Base-by-base conservation (phyloP, 805 yeast genomes). In the Ogataea pignaliae region DNA sequence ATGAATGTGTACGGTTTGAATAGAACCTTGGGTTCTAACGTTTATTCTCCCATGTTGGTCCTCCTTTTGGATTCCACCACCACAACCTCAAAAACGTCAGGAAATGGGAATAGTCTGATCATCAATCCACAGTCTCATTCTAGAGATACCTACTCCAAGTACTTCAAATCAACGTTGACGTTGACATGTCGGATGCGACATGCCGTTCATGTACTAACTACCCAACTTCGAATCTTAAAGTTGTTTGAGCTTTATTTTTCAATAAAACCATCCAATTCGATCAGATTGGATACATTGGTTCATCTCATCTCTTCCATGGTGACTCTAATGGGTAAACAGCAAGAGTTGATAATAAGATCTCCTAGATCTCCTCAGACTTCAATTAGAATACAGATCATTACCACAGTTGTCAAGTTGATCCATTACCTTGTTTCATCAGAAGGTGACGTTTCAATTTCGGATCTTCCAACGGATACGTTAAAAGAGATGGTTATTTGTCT, bases 1-100 rank as follows among this genome's bases (percentile, higher is more conserved):
- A 70, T 75, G 52, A 63, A 69, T 52, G 64, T 78, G 37, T 75
- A 65, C 51, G 85, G 87, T 0, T 60, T 82, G 38, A 81, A 78
- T 55, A 56, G 83, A 45, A 48, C 69, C 3, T 42, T 78, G 29
- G 87, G 87, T 0, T 75, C 76, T 50, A 78, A 76, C 46, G 43
- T 49, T 1, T 77, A 74, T 52, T 62, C 69, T 28, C 49, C 47
- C 11, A 65, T 75, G 15, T 53, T 81, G 30, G 72, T 72, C 16
- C 57, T 65, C 28, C 56, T 76, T 3, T 62, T 77, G 4, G 26
- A 21, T 21, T 21, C 26, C 26, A 5, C 26, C 7, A 5, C 26
- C 7, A 21, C 26, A 21, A 21, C 26, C 7, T 4, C 26, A 4
- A 21, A 21, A 5, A n/a, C n/a, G n/a, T 76, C 80, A 1, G 15